phyloP scores from a whole-genome alignment of 1,284 basidiomycete genomes.

The Apiotrichum sp. region DNA sequence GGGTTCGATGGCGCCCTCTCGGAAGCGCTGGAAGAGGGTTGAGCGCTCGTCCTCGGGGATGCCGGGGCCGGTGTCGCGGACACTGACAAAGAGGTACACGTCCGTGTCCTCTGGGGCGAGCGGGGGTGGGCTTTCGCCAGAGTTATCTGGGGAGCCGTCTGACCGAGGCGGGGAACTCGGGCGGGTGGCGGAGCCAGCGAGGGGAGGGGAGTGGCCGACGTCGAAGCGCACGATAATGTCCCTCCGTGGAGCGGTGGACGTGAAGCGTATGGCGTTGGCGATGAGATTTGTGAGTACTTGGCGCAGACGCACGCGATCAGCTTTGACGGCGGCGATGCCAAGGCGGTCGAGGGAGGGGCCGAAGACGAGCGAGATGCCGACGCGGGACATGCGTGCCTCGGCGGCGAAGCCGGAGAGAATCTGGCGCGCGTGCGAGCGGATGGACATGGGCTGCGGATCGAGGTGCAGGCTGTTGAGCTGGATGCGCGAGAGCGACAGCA shows the following conservation, averaged over 20 bases:
- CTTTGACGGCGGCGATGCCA: conserved; percentile 29
- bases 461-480: conserved; percentile 36
- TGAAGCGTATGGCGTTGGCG: conserved; percentile 31
- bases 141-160: conserved; percentile 32
- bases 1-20: conserved; percentile 41
- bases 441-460: conserved; percentile 35
- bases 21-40: conserved; percentile 34
- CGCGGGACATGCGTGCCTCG: conserved; percentile 37
- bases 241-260: conserved; percentile 9
- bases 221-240: conserved; percentile 28
- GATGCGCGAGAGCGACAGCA: conserved; percentile 45
- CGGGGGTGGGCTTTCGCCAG: no score
- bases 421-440: conserved; percentile 40
- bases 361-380: conserved; percentile 28
- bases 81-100: conserved; percentile 37
- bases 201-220: conserved; percentile 15
- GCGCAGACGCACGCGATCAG: conserved; percentile 42
- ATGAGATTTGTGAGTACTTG: conserved; percentile 33
- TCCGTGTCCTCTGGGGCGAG: conserved; percentile 27
- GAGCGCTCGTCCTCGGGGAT: conserved; percentile 35
- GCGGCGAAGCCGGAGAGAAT: conserved; percentile 34
- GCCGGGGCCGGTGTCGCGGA: conserved; percentile 44
- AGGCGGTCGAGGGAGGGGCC: conserved; percentile 24
- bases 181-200: no score
- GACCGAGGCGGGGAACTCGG: conserved; percentile 12